Base-by-base conservation (phyloP, 108 stramenopile species). In the Cyclotella cryptica region DNA sequence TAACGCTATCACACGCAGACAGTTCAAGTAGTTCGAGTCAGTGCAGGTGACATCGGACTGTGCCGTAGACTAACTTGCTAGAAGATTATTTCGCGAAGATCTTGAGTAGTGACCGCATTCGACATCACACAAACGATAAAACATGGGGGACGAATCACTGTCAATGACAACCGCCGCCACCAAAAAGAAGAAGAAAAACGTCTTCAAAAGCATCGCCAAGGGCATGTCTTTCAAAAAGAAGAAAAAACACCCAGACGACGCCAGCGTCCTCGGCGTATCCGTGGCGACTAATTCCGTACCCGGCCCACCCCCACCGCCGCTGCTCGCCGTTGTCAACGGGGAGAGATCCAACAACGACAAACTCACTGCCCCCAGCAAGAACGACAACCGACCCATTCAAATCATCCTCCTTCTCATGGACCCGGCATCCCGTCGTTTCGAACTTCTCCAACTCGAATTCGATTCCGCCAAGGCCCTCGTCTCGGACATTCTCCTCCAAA, bases 361-460 rank as follows among this genome's bases (percentile, higher is more conserved):
- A 30, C 24, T 6, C 64, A 30, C 8, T 29, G 7, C 44, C 12
- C 28, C 39, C 19, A 13, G 0, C 52, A 40, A 40, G 24, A 28
- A 24, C 53, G 46, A 17, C 47, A 29, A 9, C 30, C 21, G 13
- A 46, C 75, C 81, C 10, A 86, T 92, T 41, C 88, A 91, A 66
- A 75, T 95, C 10, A 75, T 95, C 39, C 74, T 95, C 10, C 87
- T 95, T 45, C 69, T 95, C 18, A 88, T 95, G 90, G 92, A 95
- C 46, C 92, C 90, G 14, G 65, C 55, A 10, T 85, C 90, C 12
- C 89, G 89, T 29, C 86, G 89, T 26, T 95, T 95, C 71, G 94
- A 95, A 71, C 68, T 95, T 7, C 77, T 95, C 40, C 94, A 95
- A 71, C 88, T 95, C 21, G 94, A 95, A 77, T 95, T 95, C 75